Percentiles rank a stretch among this genome's conserved stretches.
phyloP scores from a whole-genome alignment of 352 stramenopile genomes.

The Blastocystis sp. region DNA sequence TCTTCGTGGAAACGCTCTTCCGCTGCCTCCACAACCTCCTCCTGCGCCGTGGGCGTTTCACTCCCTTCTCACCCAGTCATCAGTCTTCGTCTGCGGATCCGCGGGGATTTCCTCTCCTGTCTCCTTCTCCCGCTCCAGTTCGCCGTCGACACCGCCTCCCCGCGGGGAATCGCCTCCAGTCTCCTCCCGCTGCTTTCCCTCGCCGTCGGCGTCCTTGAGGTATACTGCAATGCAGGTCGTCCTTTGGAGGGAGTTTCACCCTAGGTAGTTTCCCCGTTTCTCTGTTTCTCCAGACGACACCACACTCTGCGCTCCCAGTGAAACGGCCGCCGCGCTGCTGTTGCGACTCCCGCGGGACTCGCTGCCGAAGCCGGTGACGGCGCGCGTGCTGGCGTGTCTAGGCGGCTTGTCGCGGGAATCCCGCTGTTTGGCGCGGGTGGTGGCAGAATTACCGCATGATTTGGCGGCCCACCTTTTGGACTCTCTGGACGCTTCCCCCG shows the following conservation, averaged over 20 bases:
- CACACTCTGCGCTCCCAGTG: background rate
- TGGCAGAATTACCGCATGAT: background rate
- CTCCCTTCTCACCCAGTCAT: background rate
- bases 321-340: background rate
- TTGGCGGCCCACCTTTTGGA: background rate
- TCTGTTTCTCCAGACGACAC: too few species aligned
- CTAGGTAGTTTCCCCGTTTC: too few species aligned
- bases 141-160: background rate
- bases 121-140: conserved; percentile 5
- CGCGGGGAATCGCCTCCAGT: background rate
- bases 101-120: background rate
- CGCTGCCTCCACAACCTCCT: conserved; percentile 16
- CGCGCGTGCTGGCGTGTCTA: background rate
- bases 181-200: background rate
- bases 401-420: background rate
- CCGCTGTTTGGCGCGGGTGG: background rate
- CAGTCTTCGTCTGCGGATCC: background rate
- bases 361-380: background rate
- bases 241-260: background rate
- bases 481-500: background rate
- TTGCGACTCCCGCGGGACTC: background rate
- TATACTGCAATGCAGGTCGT: conserved; percentile 35
- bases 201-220: background rate
- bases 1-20: conserved; percentile 17
- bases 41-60: background rate